A percentile compares a stretch with the other conserved stretches of the same genome.
Evolutionary conservation across 2,329 filamentous ascomycete genomes (phyloP).

Genomic region (Clonostachys rosea): DNA sequence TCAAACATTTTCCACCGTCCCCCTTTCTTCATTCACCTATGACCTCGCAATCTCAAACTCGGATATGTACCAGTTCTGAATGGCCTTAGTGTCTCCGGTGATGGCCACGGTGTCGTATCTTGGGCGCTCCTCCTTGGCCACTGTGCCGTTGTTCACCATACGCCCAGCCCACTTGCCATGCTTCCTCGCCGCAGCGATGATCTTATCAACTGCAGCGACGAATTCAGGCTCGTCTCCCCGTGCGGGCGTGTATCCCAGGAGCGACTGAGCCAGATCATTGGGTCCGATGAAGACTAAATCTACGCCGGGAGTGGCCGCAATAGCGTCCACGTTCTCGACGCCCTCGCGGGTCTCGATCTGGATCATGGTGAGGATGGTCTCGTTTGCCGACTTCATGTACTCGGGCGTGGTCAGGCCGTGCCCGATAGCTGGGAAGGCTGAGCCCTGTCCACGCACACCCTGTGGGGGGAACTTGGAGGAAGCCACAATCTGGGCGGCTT

Average conservation of each 20-base stretch:
- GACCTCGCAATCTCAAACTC: constrained; percentile 31
- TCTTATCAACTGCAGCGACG: constrained; percentile 36
- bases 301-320: constrained; percentile 30
- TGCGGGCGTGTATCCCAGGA: constrained; percentile 37
- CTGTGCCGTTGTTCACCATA: constrained; percentile 36
- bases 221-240: constrained; percentile 41
- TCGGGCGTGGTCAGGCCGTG: constrained; percentile 28
- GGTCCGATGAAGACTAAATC: constrained; percentile 39
- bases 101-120: constrained; percentile 36
- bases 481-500: constrained; percentile 28
- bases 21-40: constrained; percentile 6
- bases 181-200: constrained; percentile 34
- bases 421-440: constrained; percentile 31
- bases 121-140: constrained; percentile 28
- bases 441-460: constrained; percentile 35
- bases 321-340: constrained; percentile 34
- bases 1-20: background rate
- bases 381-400: constrained; percentile 36
- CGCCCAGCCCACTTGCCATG: constrained; percentile 46
- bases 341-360: constrained; percentile 39
- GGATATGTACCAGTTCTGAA: constrained; percentile 42
- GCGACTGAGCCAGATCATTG: constrained; percentile 30
- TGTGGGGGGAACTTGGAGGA: constrained; percentile 37
- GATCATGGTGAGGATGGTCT: constrained; percentile 35
- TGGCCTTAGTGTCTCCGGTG: constrained; percentile 37